Conservation (phyloP, 2,329 filamentous ascomycete genomes). For the Dactylonectria estremocensis region DNA sequence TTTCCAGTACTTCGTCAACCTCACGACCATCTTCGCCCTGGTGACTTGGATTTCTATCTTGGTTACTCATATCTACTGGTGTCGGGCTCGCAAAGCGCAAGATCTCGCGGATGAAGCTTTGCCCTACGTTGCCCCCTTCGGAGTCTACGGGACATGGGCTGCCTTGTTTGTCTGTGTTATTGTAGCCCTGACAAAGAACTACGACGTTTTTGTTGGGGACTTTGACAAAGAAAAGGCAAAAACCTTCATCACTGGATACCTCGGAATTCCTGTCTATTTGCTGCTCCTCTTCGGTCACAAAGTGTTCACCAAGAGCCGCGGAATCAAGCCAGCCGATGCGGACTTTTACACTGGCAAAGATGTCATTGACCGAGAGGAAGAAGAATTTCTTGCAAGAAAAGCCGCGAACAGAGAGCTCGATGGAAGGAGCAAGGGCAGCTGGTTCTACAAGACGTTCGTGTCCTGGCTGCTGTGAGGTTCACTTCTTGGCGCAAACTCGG, state of each 20-base stretch:
- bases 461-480: constrained; percentile 52
- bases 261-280: constrained; percentile 82
- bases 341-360: constrained; percentile 82
- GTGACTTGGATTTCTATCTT: constrained; percentile 77
- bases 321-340: constrained; percentile 69
- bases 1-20: constrained; percentile 76
- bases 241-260: constrained; percentile 81
- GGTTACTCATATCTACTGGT: constrained; percentile 76
- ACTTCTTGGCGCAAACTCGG: no score
- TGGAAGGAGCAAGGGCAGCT: constrained; percentile 40
- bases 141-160: constrained; percentile 75
- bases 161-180: constrained; percentile 79
- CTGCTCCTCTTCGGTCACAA: constrained; percentile 78
- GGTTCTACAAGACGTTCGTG: constrained; percentile 54
- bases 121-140: constrained; percentile 79
- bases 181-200: constrained; percentile 87
- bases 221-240: constrained; percentile 75
- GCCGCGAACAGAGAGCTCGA: constrained; percentile 38
- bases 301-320: constrained; percentile 65
- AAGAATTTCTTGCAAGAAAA: constrained; percentile 70
- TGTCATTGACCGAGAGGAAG: constrained; percentile 79
- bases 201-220: constrained; percentile 75
- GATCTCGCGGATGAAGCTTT: constrained; percentile 67
- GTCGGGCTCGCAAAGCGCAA: constrained; percentile 73
- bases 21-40: constrained; percentile 75